Evolutionary conservation across 2,329 filamentous ascomycete genomes (phyloP).

Genomic region (Penicillium sp.): DNA sequence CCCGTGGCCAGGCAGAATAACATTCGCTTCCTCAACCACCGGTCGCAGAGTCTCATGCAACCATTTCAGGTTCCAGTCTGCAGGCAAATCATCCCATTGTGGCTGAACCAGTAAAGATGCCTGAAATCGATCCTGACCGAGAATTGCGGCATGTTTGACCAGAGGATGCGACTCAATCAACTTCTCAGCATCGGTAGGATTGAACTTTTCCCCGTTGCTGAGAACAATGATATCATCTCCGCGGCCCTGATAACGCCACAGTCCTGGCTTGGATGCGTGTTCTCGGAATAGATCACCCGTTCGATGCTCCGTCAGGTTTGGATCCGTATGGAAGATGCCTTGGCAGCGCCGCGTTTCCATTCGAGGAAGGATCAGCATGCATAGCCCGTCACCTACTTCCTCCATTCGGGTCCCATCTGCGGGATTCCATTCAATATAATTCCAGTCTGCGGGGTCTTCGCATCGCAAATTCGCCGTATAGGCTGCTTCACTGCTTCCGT

Average conservation of each 20-base stretch:
- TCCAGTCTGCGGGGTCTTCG: constrained; percentile 19
- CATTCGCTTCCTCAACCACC: background rate
- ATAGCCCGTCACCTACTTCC: constrained; percentile 12
- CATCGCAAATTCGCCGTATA: constrained; percentile 11
- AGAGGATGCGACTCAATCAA: constrained; percentile 9
- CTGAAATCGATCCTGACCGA: constrained; percentile 13
- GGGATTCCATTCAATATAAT: constrained; percentile 27
- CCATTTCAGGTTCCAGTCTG: background rate
- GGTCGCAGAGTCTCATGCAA: background rate
- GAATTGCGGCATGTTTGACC: constrained; percentile 15
- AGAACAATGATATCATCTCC: constrained; percentile 31
- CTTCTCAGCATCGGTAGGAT: constrained; percentile 22
- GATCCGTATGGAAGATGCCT: constrained; percentile 18
- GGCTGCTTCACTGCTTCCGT: constrained; percentile 11
- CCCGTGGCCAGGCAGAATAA: background rate
- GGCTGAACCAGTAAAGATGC: constrained; percentile 12
- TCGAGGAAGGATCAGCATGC: constrained; percentile 22
- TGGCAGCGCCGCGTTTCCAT: constrained; percentile 2
- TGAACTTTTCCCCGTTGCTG: constrained; percentile 29
- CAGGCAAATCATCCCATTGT: background rate
- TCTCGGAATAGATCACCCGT: constrained; percentile 19
- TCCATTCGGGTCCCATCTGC: constrained; percentile 20
- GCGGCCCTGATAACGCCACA: constrained; percentile 18
- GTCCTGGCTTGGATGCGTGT: constrained; percentile 16
- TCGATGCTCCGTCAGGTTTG: constrained; percentile 14